These are phyloP conservation scores for Chaetomium sp. DNA, from an alignment of 2,329 filamentous ascomycete species.

Conservation along the genomic window DNA sequence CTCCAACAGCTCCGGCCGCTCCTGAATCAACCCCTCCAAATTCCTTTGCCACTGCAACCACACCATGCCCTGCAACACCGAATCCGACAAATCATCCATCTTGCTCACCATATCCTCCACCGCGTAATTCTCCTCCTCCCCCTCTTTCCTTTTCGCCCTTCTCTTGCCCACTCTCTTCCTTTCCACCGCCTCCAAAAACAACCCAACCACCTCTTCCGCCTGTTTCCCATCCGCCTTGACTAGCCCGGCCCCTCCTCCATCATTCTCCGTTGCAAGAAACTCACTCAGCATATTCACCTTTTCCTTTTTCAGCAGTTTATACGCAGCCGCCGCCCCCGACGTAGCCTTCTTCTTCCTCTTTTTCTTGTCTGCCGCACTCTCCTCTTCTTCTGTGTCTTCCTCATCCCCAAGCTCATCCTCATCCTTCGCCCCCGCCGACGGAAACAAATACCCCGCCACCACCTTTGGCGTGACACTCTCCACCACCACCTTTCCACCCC, in stretches of 20 bases:
- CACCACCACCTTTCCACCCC: not conserved
- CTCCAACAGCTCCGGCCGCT: conserved; percentile 12
- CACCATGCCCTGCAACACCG: conserved; percentile 67
- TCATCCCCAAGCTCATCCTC: not conserved
- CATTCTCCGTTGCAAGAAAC: conserved; percentile 37
- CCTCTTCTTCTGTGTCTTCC: not conserved
- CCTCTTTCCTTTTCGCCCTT: conserved; percentile 14
- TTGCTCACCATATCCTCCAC: conserved; percentile 41
- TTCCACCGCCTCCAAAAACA: conserved; percentile 31
- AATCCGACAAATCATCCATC: conserved; percentile 76
- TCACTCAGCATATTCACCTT: conserved; percentile 57
- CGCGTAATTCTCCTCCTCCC: conserved; percentile 20
- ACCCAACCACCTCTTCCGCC: conserved; percentile 30
- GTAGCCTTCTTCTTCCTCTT: conserved; percentile 29
- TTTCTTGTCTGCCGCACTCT: conserved; percentile 23
- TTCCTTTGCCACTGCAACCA: conserved; percentile 72
- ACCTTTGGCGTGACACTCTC: conserved; percentile 46
- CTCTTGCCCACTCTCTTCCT: conserved; percentile 10
- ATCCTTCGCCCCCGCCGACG: not conserved
- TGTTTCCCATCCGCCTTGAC: conserved; percentile 28
- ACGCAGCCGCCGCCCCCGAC: conserved; percentile 11
- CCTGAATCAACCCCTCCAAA: conserved; percentile 14
- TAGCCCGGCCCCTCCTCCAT: conserved; percentile 16
- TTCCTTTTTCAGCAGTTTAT: conserved; percentile 41
- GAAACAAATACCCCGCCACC: conserved; percentile 46